Percentiles rank a stretch among this genome's conserved stretches.
These are phyloP conservation scores for Saturnispora quitensis DNA, from an alignment of 805 yeast genomes.

Conservation along the genomic window DNA sequence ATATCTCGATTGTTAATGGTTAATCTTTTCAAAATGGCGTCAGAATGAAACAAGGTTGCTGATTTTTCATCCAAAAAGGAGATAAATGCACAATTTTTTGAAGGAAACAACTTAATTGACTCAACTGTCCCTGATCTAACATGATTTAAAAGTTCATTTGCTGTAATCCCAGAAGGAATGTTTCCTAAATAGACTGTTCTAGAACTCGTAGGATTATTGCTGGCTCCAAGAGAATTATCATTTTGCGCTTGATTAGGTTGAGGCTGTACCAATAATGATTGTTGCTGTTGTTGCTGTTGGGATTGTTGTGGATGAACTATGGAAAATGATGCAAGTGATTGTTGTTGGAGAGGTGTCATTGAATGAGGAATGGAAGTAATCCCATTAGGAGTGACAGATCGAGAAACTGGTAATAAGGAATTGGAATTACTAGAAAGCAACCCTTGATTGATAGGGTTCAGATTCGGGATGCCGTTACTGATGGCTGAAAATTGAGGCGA, in stretches of 20 bases:
- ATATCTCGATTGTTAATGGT: slow-evolving; percentile 74
- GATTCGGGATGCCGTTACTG: not conserved
- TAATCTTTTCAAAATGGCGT: slow-evolving; percentile 77
- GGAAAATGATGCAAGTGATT: not conserved
- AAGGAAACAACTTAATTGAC: slow-evolving; percentile 65
- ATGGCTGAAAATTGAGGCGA: slow-evolving; percentile 8
- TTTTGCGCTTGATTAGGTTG: slow-evolving; percentile 2
- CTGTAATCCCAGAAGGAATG: slow-evolving; percentile 70
- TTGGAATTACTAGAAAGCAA: not conserved
- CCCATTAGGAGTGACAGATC: slow-evolving; percentile 6
- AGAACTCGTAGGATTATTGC: slow-evolving; percentile 28
- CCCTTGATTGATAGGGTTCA: not conserved
- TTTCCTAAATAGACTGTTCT: slow-evolving; percentile 89
- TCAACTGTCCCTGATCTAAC: slow-evolving; percentile 89
- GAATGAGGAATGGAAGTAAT: slow-evolving; percentile 3
- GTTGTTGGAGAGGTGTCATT: slow-evolving; percentile 6
- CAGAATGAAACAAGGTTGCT: slow-evolving; percentile 87
- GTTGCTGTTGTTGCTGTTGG: not conserved
- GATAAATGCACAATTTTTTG: slow-evolving; percentile 81
- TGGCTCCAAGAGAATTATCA: not conserved
- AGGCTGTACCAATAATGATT: slow-evolving; percentile 4
- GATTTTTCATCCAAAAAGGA: slow-evolving; percentile 84
- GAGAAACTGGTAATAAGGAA: slow-evolving; percentile 1
- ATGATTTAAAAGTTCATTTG: slow-evolving; percentile 78
- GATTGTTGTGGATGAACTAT: not conserved